Evolutionary conservation across 78 protist species (phyloP).

Genomic region (Polysphondylium violaceum): DNA sequence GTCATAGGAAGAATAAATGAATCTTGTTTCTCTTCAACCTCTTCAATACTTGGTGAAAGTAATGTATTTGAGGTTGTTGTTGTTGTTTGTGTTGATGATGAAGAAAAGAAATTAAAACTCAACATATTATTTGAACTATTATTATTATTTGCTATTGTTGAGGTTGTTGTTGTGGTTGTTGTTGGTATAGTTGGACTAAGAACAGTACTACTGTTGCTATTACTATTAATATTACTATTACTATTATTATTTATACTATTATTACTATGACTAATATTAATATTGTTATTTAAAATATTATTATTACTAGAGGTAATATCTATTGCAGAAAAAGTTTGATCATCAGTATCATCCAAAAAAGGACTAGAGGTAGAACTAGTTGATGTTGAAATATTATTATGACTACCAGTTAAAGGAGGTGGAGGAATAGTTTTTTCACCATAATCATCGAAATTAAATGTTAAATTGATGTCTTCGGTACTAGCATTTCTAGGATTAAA

Average conservation of each 20-base stretch:
- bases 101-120: not conserved
- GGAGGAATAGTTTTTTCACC: constrained; percentile 19
- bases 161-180: not conserved
- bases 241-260: constrained; percentile 5
- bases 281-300: not conserved
- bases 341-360: not conserved
- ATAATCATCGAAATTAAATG: constrained; percentile 37
- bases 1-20: not conserved
- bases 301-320: not conserved
- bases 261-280: not conserved
- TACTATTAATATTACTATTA: constrained; percentile 12
- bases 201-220: not conserved
- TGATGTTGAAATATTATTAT: not conserved
- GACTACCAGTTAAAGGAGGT: not conserved
- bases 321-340: not conserved
- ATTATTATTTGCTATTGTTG: not conserved
- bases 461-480: not conserved
- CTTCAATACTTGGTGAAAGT: no score
- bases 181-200: not conserved
- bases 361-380: constrained; percentile 5
- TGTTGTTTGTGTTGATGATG: not conserved
- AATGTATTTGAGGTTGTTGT: not conserved
- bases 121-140: not conserved
- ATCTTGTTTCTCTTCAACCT: not conserved
- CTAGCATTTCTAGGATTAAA: not conserved